Evolutionary conservation across 2,329 filamentous ascomycete species (phyloP).

Genomic region (Scedosporium apiospermum): DNA sequence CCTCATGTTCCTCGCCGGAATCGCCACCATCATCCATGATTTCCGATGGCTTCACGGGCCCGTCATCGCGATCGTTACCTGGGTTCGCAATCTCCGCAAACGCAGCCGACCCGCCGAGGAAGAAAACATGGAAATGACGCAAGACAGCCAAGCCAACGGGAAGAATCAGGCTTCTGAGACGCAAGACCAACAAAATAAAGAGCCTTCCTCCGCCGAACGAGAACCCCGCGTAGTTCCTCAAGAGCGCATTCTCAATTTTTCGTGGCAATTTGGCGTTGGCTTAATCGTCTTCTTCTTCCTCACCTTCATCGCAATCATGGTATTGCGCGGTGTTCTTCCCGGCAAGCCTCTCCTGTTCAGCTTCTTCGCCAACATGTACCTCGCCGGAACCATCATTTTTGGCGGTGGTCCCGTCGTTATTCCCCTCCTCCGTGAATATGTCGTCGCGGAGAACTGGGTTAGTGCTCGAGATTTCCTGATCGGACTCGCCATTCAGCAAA

Average conservation of each 20-base stretch:
- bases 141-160: too few relatives aligned
- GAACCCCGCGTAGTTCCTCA: slow-evolving; percentile 15
- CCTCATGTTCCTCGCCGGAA: slow-evolving; percentile 48
- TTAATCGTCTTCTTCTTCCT: slow-evolving; percentile 40
- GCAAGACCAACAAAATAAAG: slow-evolving; percentile 6
- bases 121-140: not conserved
- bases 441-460: slow-evolving; percentile 63
- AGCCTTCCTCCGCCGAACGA: slow-evolving; percentile 12
- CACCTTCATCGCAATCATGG: slow-evolving; percentile 48
- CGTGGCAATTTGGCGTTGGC: slow-evolving; percentile 31
- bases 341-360: slow-evolving; percentile 38
- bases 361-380: slow-evolving; percentile 64
- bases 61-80: not conserved
- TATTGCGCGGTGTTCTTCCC: slow-evolving; percentile 32
- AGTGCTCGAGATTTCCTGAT: slow-evolving; percentile 61
- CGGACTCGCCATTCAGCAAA: slow-evolving; percentile 61
- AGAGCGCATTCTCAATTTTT: slow-evolving; percentile 26
- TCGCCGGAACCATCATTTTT: slow-evolving; percentile 61
- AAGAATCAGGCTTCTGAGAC: slow-evolving; percentile 6
- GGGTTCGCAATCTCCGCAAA: not conserved
- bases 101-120: not conserved
- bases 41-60: slow-evolving; percentile 35
- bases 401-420: slow-evolving; percentile 58
- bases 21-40: slow-evolving; percentile 46
- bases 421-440: slow-evolving; percentile 49